A percentile compares a stretch with the other conserved stretches of the same genome.
phyloP scores from a whole-genome alignment of 768 basidiomycete genomes.

The Tephrocybe sp. region DNA sequence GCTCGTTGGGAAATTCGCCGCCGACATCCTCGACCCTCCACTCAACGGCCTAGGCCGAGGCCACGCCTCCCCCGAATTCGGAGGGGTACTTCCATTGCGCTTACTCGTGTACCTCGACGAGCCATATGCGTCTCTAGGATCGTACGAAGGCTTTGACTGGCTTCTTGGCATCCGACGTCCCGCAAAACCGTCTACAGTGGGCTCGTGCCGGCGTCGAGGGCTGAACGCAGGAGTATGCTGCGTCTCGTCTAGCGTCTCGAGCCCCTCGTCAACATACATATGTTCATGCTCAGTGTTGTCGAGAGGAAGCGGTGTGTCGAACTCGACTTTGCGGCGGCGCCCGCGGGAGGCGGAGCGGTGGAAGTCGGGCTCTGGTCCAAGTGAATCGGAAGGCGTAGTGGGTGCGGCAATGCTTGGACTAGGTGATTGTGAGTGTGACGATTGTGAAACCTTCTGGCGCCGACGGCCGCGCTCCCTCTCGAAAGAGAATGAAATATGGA shows the following conservation, averaged over 20 bases:
- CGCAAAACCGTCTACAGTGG: not conserved
- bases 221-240: not conserved
- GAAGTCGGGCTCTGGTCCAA: slow-evolving; percentile 18
- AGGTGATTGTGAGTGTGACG: slow-evolving; percentile 17
- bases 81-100: not conserved
- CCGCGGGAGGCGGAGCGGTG: slow-evolving; percentile 18
- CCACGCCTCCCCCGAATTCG: not conserved
- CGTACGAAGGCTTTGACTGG: slow-evolving; percentile 14
- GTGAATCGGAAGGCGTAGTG: slow-evolving; percentile 39
- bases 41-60: not conserved
- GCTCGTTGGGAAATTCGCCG: slow-evolving; percentile 3
- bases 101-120: slow-evolving; percentile 1
- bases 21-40: not conserved
- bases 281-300: not conserved
- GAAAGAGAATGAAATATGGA: slow-evolving; percentile 25
- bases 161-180: slow-evolving; percentile 1
- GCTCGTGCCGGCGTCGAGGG: not conserved
- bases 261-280: slow-evolving; percentile 12
- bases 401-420: slow-evolving; percentile 34
- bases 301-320: not conserved
- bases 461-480: slow-evolving; percentile 38
- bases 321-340: slow-evolving; percentile 14
- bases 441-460: slow-evolving; percentile 20
- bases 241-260: slow-evolving; percentile 19
- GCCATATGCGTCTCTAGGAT: not conserved